These are phyloP conservation scores for Bipolaris sorokiniana DNA, from an alignment of 2,329 filamentous ascomycete species.

Conservation along the genomic window DNA sequence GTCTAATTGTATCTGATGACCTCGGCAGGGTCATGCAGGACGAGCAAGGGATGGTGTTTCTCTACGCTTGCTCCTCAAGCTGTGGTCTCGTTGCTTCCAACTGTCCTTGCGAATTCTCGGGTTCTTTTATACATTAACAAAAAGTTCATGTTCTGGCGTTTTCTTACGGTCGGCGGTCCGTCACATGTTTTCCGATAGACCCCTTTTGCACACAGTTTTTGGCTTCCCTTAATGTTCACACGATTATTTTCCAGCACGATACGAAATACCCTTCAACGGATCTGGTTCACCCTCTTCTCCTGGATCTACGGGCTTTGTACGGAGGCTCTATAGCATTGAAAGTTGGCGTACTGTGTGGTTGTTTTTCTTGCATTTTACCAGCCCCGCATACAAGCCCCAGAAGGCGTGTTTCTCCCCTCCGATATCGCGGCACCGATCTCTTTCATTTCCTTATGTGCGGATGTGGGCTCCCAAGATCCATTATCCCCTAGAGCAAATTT, in stretches of 20 bases:
- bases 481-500: slow-evolving; percentile 17
- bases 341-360: slow-evolving; percentile 38
- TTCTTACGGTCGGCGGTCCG: slow-evolving; percentile 32
- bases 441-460: slow-evolving; percentile 20
- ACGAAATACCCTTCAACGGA: slow-evolving; percentile 36
- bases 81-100: slow-evolving; percentile 29
- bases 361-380: slow-evolving; percentile 33
- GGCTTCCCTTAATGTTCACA: slow-evolving; percentile 34
- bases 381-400: slow-evolving; percentile 16
- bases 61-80: background rate
- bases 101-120: slow-evolving; percentile 22
- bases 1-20: background rate
- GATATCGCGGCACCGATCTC: slow-evolving; percentile 39
- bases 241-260: slow-evolving; percentile 24
- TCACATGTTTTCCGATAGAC: slow-evolving; percentile 30
- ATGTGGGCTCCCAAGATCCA: slow-evolving; percentile 6
- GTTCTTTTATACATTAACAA: slow-evolving; percentile 36
- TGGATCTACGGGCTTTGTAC: slow-evolving; percentile 18
- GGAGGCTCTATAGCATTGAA: slow-evolving; percentile 31
- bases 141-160: slow-evolving; percentile 43
- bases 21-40: background rate
- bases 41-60: background rate
- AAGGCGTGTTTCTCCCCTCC: slow-evolving; percentile 18
- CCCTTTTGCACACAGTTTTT: slow-evolving; percentile 26
- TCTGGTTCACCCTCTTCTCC: slow-evolving; percentile 20